Conservation (phyloP, 768 basidiomycete species). For the Fistulinella prunicolor region DNA sequence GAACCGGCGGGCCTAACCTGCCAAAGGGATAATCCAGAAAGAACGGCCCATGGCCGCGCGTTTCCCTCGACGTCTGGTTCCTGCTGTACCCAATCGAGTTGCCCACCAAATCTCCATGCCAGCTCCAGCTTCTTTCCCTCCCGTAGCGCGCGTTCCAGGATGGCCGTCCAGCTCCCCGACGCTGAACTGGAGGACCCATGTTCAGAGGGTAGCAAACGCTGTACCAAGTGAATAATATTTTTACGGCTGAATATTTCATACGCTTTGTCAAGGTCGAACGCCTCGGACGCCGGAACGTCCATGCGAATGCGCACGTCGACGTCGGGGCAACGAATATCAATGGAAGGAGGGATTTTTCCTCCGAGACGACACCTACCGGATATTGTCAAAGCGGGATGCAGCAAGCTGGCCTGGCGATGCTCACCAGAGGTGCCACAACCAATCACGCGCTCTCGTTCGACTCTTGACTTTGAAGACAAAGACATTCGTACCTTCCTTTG, state of each 20-base stretch:
- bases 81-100: conserved; percentile 85
- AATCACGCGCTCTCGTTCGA: conserved; percentile 77
- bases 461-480: conserved; percentile 84
- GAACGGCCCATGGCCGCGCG: conserved; percentile 63
- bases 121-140: conserved; percentile 64
- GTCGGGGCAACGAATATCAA: conserved; percentile 71
- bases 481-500: conserved; percentile 71
- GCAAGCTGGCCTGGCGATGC: conserved; percentile 3
- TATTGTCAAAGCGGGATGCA: neutral
- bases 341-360: conserved; percentile 59
- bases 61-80: conserved; percentile 63
- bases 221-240: conserved; percentile 63
- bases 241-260: conserved; percentile 54
- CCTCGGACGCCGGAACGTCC: conserved; percentile 54
- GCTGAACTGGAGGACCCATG: conserved; percentile 6
- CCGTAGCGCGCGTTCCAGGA: conserved; percentile 52
- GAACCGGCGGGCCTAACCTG: conserved; percentile 47
- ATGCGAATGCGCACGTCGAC: conserved; percentile 68
- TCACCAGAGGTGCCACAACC: conserved; percentile 88
- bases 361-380: conserved; percentile 63
- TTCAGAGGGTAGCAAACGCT: conserved; percentile 49
- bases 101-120: conserved; percentile 72
- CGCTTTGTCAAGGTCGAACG: conserved; percentile 35
- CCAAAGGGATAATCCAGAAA: conserved; percentile 71
- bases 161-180: conserved; percentile 53